phyloP scores from a whole-genome alignment of 257 asterid genomes.

The Primulina tabacum region DNA sequence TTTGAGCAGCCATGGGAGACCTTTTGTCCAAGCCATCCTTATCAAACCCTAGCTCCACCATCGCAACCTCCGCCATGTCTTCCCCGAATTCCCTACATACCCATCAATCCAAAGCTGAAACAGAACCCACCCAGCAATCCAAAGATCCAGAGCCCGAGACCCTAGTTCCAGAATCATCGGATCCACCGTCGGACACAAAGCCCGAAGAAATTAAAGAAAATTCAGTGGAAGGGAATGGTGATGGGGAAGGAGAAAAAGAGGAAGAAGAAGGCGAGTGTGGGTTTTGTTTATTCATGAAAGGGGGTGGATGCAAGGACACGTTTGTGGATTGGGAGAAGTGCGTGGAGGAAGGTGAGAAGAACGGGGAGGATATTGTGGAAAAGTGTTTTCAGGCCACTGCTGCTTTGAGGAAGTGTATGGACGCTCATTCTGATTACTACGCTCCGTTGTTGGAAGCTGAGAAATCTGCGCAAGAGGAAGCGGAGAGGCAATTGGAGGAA shows the following conservation, averaged over 20 bases:
- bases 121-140: slow-evolving; percentile 11
- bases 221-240: background rate
- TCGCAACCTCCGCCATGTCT: slow-evolving; percentile 34
- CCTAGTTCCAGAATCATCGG: slow-evolving; percentile 27
- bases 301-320: slow-evolving; percentile 66
- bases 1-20: slow-evolving; percentile 52
- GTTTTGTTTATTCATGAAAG: slow-evolving; percentile 83
- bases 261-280: slow-evolving; percentile 77
- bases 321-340: slow-evolving; percentile 74
- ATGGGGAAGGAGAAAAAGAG: slow-evolving; percentile 33
- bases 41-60: slow-evolving; percentile 29
- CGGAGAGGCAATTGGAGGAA: slow-evolving; percentile 43
- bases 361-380: slow-evolving; percentile 56
- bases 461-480: slow-evolving; percentile 59
- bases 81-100: slow-evolving; percentile 29
- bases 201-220: background rate
- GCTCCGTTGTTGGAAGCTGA: slow-evolving; percentile 68
- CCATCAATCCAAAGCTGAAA: slow-evolving; percentile 18
- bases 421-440: slow-evolving; percentile 65
- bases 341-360: slow-evolving; percentile 63
- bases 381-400: slow-evolving; percentile 55
- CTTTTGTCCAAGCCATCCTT: slow-evolving; percentile 17
- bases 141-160: slow-evolving; percentile 19
- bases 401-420: slow-evolving; percentile 72
- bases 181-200: slow-evolving; percentile 27